Base-by-base conservation (phyloP, 176 grass and related monocot species). In the Juncus inflexus region DNA sequence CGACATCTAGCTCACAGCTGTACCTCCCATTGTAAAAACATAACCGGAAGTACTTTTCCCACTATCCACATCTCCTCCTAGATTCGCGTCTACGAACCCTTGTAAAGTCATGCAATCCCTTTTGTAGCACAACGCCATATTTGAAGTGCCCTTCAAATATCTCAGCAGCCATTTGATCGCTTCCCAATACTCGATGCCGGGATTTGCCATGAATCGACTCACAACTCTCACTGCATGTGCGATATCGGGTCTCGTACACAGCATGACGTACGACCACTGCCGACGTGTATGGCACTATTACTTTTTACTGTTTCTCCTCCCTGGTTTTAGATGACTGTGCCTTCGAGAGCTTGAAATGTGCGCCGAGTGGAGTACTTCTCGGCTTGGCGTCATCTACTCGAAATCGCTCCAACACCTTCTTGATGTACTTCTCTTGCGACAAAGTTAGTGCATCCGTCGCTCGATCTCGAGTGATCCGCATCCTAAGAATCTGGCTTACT, bases 121-220 rank as follows among this genome's bases (percentile, higher is more conserved):
- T 14, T 15, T 65, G 13, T 14, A 65, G 42, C 4, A 65, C 0
- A 65, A 38, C 42, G 41, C 11, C 4, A 66, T 9, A 50, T 40
- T 35, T 50, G n/a, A 47, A 19, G 63, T 66, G 43, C 37, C 63
- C 42, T 52, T 67, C n/a, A 67, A 11, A 15, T 67, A 67, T 43
- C 38, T 67, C 1, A 67, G 11, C 7, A 67, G 52, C 64, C 64
- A 67, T 14, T 67, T 67, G 9, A 67, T n/a, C 6, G 63, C 39
- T 14, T 67, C 63, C 63, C 42, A 67, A 51, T 67, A 5, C 15
- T 67, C 15, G 2, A 6, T 4, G 3, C 8, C 41, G 1, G 42
- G 42, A 52, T 67, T 67, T 0, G 40, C 41, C 42, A 67, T 67
- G 42, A 50, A 67, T 51, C 40, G n/a, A 12, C 64, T 52, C 12